phyloP scores from a whole-genome alignment of 2,329 filamentous ascomycete species.

The Hypoxylon sp. region DNA sequence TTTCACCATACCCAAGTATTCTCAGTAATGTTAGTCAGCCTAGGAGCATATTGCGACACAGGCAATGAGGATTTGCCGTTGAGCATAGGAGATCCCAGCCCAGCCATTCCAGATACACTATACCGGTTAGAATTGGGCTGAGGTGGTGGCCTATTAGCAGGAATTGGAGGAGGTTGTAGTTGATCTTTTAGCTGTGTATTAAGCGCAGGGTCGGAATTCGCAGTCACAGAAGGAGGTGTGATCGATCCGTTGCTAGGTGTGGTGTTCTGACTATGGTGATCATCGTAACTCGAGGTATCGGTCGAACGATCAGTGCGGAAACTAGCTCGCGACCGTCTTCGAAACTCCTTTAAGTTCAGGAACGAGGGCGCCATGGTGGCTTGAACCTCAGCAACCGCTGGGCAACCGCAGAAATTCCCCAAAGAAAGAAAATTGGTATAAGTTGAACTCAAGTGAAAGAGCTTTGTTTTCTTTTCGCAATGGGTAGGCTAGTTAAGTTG shows the following conservation, averaged over 20 bases:
- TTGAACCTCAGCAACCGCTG: conserved; percentile 35
- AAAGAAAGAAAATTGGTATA: conserved; percentile 32
- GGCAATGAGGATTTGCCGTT: conserved; percentile 70
- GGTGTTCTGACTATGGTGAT: conserved; percentile 68
- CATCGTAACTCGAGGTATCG: conserved; percentile 73
- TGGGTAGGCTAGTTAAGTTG: conserved; percentile 13
- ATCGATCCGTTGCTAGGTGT: conserved; percentile 77
- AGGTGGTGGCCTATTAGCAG: conserved; percentile 56
- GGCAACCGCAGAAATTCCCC: conserved; percentile 22
- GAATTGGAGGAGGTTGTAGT: conserved; percentile 52
- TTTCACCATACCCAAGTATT: conserved; percentile 81
- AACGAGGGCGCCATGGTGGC: conserved; percentile 73
- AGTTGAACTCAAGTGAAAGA: background rate
- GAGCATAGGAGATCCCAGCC: conserved; percentile 69
- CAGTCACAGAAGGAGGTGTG: conserved; percentile 81
- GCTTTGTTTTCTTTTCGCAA: conserved; percentile 23
- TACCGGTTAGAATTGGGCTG: conserved; percentile 67
- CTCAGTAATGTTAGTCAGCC: conserved; percentile 82
- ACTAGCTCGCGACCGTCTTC: conserved; percentile 81
- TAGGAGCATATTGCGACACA: conserved; percentile 84
- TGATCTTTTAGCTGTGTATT: conserved; percentile 72
- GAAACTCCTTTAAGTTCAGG: conserved; percentile 77
- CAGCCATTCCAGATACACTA: conserved; percentile 76
- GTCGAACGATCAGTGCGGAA: conserved; percentile 76
- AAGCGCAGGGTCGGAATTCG: conserved; percentile 75